Percentiles rank a stretch among this genome's conserved stretches.
Conservation (phyloP, 73 alveolate genomes). For the Halteria grandinella region DNA sequence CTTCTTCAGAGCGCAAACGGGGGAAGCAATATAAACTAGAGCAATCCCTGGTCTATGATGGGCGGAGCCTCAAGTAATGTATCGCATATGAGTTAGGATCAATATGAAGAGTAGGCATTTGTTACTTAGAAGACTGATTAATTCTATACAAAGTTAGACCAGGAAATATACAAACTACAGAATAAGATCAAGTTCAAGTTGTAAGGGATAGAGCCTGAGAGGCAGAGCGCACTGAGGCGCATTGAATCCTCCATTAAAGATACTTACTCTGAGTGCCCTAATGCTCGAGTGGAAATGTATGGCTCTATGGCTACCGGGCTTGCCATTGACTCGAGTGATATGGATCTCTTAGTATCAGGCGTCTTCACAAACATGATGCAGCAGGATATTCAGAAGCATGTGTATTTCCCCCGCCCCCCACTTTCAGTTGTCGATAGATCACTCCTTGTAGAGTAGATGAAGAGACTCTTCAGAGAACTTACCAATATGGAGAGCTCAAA, state of each 20-base stretch:
- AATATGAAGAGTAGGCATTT: not conserved
- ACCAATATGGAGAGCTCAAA: not conserved
- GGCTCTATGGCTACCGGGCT: slow-evolving; percentile 59
- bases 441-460: slow-evolving; percentile 15
- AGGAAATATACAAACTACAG: slow-evolving; percentile 30
- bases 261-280: slow-evolving; percentile 17
- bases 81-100: slow-evolving; percentile 6
- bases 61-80: not conserved
- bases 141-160: slow-evolving; percentile 21
- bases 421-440: not conserved
- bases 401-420: no score
- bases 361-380: slow-evolving; percentile 7
- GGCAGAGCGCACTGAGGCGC: not conserved
- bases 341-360: slow-evolving; percentile 46
- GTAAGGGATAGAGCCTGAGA: slow-evolving; percentile 14
- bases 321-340: slow-evolving; percentile 50
- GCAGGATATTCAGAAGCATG: no score
- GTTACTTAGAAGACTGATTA: slow-evolving; percentile 18
- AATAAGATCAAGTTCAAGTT: slow-evolving; percentile 1
- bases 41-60: no score
- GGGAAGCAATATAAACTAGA: no score
- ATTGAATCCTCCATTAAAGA: slow-evolving; percentile 11
- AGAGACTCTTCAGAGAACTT: slow-evolving; percentile 2
- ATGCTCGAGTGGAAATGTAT: slow-evolving; percentile 33
- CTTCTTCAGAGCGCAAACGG: no score